phyloP scores from a whole-genome alignment of 129 eudicot genomes.

The Artemisia annua region DNA sequence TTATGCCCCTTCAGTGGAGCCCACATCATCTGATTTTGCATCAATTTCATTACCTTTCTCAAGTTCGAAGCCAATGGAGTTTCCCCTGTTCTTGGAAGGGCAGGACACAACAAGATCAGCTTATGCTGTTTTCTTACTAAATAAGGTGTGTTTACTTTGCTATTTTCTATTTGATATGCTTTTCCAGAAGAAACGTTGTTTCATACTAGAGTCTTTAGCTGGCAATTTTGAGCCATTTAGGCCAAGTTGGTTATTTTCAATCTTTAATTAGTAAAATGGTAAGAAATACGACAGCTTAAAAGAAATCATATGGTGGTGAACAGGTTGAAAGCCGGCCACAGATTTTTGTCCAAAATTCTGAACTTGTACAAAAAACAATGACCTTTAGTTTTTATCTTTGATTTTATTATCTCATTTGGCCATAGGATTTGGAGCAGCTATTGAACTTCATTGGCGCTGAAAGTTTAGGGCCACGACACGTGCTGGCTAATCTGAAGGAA shows the following conservation, averaged over 20 bases:
- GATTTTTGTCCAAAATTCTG: too few relatives aligned
- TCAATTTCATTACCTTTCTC: slow-evolving; percentile 41
- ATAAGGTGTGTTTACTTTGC: slow-evolving; percentile 61
- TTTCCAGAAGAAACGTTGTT: not conserved
- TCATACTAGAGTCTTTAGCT: not conserved
- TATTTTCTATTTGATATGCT: not conserved
- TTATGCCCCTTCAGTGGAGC: slow-evolving; percentile 76
- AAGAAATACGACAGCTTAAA: too few relatives aligned
- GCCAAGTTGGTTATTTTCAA: too few relatives aligned
- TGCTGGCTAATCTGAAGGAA: slow-evolving; percentile 84
- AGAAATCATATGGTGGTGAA: too few relatives aligned
- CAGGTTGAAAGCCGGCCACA: too few relatives aligned
- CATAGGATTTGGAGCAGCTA: slow-evolving; percentile 92
- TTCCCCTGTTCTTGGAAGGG: slow-evolving; percentile 95
- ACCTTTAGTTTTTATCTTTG: too few relatives aligned
- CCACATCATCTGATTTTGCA: slow-evolving; percentile 48
- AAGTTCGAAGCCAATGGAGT: slow-evolving; percentile 66
- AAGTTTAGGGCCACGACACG: slow-evolving; percentile 96
- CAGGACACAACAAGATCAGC: slow-evolving; percentile 98
- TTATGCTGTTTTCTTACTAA: slow-evolving; percentile 92
- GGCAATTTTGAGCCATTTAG: too few relatives aligned
- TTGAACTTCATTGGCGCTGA: slow-evolving; percentile 78
- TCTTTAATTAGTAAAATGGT: too few relatives aligned
- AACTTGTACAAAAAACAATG: too few relatives aligned
- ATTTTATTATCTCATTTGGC: not conserved